These are phyloP conservation scores for Macrolepiota dolichaula DNA, from an alignment of 768 basidiomycete species.

Conservation along the genomic window DNA sequence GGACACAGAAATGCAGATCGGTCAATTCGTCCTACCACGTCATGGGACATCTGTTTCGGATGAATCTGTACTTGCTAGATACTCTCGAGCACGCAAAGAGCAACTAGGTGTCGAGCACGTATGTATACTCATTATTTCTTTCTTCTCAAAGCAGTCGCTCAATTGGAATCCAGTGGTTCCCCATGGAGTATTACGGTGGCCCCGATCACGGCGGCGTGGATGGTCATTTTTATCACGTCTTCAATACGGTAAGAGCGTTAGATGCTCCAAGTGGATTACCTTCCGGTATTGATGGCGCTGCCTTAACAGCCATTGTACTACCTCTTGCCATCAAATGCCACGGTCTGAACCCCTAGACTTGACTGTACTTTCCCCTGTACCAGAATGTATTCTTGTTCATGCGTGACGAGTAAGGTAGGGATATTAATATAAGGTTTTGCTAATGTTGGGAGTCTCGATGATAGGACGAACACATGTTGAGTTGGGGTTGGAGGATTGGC, in stretches of 20 bases:
- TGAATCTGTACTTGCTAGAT: slow-evolving; percentile 59
- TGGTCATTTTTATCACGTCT: slow-evolving; percentile 78
- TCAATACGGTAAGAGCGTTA: slow-evolving; percentile 51
- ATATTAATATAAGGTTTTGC: too few relatives aligned
- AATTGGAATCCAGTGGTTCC: slow-evolving; percentile 59
- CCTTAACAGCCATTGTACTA: slow-evolving; percentile 36
- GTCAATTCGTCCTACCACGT: slow-evolving; percentile 74
- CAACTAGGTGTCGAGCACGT: slow-evolving; percentile 64
- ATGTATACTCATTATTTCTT: slow-evolving; percentile 22
- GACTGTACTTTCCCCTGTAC: background rate
- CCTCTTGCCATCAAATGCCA: slow-evolving; percentile 30
- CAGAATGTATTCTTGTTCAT: background rate
- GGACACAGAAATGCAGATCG: slow-evolving; percentile 89
- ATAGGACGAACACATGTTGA: too few relatives aligned
- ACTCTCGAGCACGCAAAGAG: slow-evolving; percentile 65
- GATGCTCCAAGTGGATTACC: background rate
- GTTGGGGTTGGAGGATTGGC: too few relatives aligned
- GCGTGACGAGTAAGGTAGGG: too few relatives aligned
- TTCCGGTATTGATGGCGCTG: background rate
- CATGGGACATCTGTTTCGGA: slow-evolving; percentile 52
- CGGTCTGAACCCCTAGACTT: slow-evolving; percentile 1
- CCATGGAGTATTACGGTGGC: slow-evolving; percentile 64
- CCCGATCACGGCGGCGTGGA: slow-evolving; percentile 53
- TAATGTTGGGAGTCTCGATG: too few relatives aligned
- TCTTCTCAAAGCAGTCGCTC: background rate